Base-by-base conservation (phyloP, 129 eudicot genomes). In the Saposhnikovia divaricata region DNA sequence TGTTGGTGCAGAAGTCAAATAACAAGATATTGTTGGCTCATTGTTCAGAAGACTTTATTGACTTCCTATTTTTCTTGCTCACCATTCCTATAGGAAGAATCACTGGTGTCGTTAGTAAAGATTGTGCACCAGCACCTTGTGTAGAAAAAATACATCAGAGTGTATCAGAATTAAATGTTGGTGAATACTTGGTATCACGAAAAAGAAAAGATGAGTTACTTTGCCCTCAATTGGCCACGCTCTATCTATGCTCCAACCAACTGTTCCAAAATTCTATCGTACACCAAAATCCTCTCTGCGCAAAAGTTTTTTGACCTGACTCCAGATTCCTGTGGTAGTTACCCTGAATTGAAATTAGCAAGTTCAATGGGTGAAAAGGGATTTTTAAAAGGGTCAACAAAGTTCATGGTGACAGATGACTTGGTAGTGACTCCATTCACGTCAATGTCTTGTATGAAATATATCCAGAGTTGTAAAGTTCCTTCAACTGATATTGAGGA, bases 41-140 rank as follows among this genome's bases (percentile, higher is more conserved):
- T 66, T 84, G 81, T 1, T 83, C 46, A 59, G 81, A 85, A 15
- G 74, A 69, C 44, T 89, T 89, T n/a, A 79, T 85, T 3, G 90
- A 89, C 70, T 78, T 89, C 68, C 87, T 89, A 14, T 87, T 85
- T 34, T 74, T 77, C 44, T 69, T 79, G 75, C 80, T 85, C 23
- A 79, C 80, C 21, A 57, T 87, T 77, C 90, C 93, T n/a, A n/a
- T n/a, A n/a, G n/a, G n/a, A n/a, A n/a, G n/a, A n/a, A n/a, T n/a
- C n/a, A n/a, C n/a, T n/a, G n/a, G n/a, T n/a, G n/a, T n/a, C n/a
- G n/a, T n/a, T n/a, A n/a, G n/a, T n/a, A n/a, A n/a, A n/a, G n/a
- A n/a, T n/a, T n/a, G n/a, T n/a, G n/a, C n/a, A n/a, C n/a, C n/a
- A 19, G 46, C 55, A 86, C 81, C 34, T 57, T 85, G 71, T 61